Evolutionary conservation across 495 filamentous ascomycete genomes (phyloP), one percentile per base, ranked within the genome.

Genomic region (Podospora bellae-mahoneyi): DNA sequence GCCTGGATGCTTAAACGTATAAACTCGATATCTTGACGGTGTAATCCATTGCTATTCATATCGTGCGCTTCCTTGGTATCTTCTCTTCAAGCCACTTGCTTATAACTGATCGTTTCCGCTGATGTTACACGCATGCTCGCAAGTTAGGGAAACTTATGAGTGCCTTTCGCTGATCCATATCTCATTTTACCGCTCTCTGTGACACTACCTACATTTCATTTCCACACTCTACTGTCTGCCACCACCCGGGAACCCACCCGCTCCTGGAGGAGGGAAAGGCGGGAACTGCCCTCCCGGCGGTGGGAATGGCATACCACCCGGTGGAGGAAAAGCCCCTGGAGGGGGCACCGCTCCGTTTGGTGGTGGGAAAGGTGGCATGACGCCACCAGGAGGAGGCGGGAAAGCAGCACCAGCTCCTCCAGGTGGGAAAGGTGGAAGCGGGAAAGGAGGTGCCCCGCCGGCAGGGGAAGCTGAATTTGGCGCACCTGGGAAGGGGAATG

Each of bases 311-410:
- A 48, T 5, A 48, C 39, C 39, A 48, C 39, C 39, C 7, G 39
- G 39, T 2, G 39, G 39, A 73, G 81, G 53, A 5, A 26, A 19
- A 20, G 23, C 55, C 23, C 55, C 55, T 5, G n/a, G n/a, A 20
- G 55, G 55, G 4, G 55, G 23, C n/a, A 18, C 26, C 26, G 53
- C 59, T 13, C 77, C 78, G 4, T 79, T 80, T 28, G 78, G 80
- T 28, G 78, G 80, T 68, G 79, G 71, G 32, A 63, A 63, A 20
- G 61, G 61, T 54, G 73, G 79, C 68, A 79, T 80, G 6, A 63
- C 66, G 63, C 69, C 69, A 39, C 83, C 84, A 20, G 76, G 78
- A 6, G 78, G 79, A 30, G 78, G 80, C 68, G 79, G 71, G 60
- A 79, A 80, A 5, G 56, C 60, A n/a, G 56, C 60, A 23, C 63